phyloP scores from a whole-genome alignment of 352 stramenopile genomes.

The Plasmopara muralis region DNA sequence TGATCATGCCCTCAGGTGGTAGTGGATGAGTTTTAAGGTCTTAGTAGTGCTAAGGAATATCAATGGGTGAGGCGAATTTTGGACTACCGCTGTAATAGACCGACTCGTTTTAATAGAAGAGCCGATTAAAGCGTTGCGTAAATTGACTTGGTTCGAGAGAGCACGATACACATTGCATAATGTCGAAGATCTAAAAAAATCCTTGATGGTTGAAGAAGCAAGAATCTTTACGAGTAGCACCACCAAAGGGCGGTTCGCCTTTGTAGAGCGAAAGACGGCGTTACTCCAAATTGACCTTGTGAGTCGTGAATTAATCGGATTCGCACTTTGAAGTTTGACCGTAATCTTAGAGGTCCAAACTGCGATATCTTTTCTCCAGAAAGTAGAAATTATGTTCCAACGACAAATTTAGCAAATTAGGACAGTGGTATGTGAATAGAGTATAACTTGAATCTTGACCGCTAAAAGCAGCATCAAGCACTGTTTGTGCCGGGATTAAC shows the following conservation, averaged over 20 bases:
- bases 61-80: background rate
- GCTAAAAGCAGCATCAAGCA: too few species aligned
- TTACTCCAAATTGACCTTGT: constrained; percentile 10
- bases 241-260: background rate
- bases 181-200: background rate
- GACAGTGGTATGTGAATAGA: too few species aligned
- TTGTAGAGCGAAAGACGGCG: background rate
- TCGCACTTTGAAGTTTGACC: constrained; percentile 1
- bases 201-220: background rate
- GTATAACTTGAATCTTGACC: too few species aligned
- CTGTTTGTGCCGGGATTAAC: too few species aligned
- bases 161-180: background rate
- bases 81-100: background rate
- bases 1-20: background rate
- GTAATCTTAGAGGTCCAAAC: constrained; percentile 8
- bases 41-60: background rate
- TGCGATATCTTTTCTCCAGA: background rate
- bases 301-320: constrained; percentile 5
- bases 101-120: background rate
- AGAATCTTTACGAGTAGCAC: background rate
- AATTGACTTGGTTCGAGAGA: background rate
- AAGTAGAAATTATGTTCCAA: background rate
- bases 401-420: background rate
- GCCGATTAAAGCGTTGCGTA: background rate
- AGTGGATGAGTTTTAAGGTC: background rate